phyloP scores from a whole-genome alignment of 169 alveolate genomes.

The Cystoisospora suis region DNA sequence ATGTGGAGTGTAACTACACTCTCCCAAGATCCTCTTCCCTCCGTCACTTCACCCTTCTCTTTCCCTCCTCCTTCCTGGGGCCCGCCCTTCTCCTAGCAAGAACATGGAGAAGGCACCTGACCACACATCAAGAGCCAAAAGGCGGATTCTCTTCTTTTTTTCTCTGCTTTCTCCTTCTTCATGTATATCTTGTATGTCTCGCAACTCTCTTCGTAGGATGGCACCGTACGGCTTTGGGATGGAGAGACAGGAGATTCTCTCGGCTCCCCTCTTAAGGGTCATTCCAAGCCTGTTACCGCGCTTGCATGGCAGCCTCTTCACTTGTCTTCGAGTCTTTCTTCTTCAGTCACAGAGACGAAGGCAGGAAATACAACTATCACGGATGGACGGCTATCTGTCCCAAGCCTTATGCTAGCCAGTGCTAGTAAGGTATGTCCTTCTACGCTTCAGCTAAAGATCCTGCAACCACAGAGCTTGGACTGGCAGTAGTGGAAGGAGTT shows the following conservation, averaged over 20 bases:
- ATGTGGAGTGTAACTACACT: not conserved
- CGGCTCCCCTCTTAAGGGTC: constrained; percentile 71
- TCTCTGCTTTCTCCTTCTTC: not conserved
- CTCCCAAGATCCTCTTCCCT: not conserved
- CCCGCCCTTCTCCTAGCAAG: not conserved
- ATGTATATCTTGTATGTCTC: not conserved
- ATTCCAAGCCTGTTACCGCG: constrained; percentile 82
- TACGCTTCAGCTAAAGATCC: not conserved
- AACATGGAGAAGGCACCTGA: no score
- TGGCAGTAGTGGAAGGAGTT: no score
- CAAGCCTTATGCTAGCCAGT: constrained; percentile 28
- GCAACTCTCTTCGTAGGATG: constrained; percentile 37
- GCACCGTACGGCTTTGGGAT: constrained; percentile 83
- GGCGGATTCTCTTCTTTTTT: not conserved
- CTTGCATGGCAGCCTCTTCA: constrained; percentile 93
- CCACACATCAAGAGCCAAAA: no score
- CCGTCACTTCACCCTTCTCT: not conserved
- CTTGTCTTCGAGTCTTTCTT: constrained; percentile 62
- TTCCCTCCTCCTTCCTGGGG: not conserved
- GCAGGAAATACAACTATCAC: constrained; percentile 35
- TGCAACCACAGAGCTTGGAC: no score
- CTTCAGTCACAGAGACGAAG: not conserved
- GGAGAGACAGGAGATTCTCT: constrained; percentile 65
- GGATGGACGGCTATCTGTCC: not conserved
- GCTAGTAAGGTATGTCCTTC: constrained; percentile 36